Evolutionary conservation across 495 filamentous ascomycete genomes (phyloP).

Genomic region (Cercophora samala): DNA sequence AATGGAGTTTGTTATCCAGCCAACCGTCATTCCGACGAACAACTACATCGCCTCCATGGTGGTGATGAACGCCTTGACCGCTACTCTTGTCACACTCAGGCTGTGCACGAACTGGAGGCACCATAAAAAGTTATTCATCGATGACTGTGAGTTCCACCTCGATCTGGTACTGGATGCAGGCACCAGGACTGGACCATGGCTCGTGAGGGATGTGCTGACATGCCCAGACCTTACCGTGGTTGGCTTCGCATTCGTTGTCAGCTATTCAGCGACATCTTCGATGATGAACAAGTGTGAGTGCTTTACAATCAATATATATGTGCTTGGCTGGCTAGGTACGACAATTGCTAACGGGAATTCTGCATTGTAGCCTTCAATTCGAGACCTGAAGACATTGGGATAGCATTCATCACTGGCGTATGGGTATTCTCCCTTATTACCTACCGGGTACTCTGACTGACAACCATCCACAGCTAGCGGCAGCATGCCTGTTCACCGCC

Average conservation of each 20-base stretch:
- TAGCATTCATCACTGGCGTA: not conserved
- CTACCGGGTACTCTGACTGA: not conserved
- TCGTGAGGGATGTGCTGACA: no score
- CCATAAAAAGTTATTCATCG: not conserved
- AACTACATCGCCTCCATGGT: constrained; percentile 5
- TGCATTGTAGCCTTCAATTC: not conserved
- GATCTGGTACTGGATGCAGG: no score
- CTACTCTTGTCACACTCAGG: not conserved
- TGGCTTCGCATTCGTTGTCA: not conserved
- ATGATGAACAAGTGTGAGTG: constrained; percentile 7
- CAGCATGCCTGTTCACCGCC: constrained; percentile 3
- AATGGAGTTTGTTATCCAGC: constrained; percentile 2
- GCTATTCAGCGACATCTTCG: constrained; percentile 5
- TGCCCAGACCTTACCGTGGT: not conserved
- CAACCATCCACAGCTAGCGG: not conserved
- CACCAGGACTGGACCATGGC: no score
- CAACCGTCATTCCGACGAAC: not conserved
- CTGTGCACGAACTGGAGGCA: constrained; percentile 3
- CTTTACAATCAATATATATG: no score
- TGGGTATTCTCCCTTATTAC: not conserved
- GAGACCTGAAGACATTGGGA: constrained; percentile 3
- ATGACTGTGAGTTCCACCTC: not conserved
- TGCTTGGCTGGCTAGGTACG: no score
- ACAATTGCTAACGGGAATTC: not conserved
- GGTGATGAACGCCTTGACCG: not conserved